Evolutionary conservation across 1,284 basidiomycete species (phyloP).

Genomic region (Pseudozyma hubeiensis): DNA sequence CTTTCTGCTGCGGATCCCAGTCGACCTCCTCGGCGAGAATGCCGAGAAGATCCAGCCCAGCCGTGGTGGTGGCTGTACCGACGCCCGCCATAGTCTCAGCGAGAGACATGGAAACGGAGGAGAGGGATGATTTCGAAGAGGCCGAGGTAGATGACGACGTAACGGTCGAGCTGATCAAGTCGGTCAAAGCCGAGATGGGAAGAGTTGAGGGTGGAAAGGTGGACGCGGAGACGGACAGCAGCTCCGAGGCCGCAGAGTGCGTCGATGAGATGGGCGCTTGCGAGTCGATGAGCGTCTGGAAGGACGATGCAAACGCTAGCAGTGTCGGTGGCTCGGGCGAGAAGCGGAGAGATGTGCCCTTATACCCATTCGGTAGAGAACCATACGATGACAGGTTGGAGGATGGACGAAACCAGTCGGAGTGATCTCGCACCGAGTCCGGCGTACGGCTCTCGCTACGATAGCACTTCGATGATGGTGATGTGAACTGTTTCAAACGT

Average conservation of each 20-base stretch:
- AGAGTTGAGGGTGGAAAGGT: slow-evolving; percentile 38
- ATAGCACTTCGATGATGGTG: not conserved
- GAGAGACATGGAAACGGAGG: slow-evolving; percentile 22
- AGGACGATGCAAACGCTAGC: slow-evolving; percentile 39
- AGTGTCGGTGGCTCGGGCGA: slow-evolving; percentile 22
- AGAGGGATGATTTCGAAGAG: slow-evolving; percentile 37
- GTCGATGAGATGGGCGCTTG: slow-evolving; percentile 37
- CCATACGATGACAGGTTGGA: not conserved
- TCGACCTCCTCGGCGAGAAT: slow-evolving; percentile 39
- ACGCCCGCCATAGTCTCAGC: slow-evolving; percentile 15
- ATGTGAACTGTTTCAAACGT: too few relatives aligned
- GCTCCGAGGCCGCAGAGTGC: slow-evolving; percentile 42
- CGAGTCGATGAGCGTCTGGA: slow-evolving; percentile 37
- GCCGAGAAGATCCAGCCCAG: slow-evolving; percentile 37
- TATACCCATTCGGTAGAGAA: not conserved
- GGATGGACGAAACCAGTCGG: not conserved
- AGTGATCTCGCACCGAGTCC: too few relatives aligned
- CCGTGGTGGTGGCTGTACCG: slow-evolving; percentile 15
- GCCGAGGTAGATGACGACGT: slow-evolving; percentile 15
- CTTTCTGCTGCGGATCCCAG: slow-evolving; percentile 42
- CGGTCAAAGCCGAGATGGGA: slow-evolving; percentile 25
- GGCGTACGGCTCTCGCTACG: not conserved
- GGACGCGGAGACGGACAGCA: slow-evolving; percentile 35
- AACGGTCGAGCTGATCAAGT: slow-evolving; percentile 21
- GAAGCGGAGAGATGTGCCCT: slow-evolving; percentile 2